Conservation (phyloP, 2,329 filamentous ascomycete species). For the Pseudogymnoascus sp. region DNA sequence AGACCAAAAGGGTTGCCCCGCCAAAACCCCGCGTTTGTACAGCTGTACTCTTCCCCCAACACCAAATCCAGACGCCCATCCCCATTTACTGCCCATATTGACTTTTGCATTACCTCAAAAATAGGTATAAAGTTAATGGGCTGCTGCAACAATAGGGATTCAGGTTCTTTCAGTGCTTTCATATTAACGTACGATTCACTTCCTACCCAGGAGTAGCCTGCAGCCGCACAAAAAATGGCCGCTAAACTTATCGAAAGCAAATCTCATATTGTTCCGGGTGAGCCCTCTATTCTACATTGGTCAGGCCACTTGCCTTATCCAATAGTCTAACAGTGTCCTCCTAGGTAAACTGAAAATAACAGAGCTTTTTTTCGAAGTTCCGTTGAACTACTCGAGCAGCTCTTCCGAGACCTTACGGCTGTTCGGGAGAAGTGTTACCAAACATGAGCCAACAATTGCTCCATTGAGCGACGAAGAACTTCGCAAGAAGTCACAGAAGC, state of each 20-base stretch:
- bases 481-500: constrained; percentile 42
- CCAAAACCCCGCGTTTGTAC: neutral
- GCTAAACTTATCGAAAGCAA: constrained; percentile 31
- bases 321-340: neutral
- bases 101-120: neutral
- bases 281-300: constrained; percentile 19
- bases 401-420: constrained; percentile 56
- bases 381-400: constrained; percentile 65
- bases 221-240: neutral
- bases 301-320: neutral
- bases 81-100: neutral
- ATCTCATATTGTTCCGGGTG: constrained; percentile 35
- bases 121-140: neutral
- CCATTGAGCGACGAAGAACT: constrained; percentile 30
- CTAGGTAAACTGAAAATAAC: constrained; percentile 67
- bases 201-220: neutral
- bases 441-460: constrained; percentile 49
- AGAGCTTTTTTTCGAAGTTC: constrained; percentile 81
- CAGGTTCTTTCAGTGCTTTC: neutral
- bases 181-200: neutral
- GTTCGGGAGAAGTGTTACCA: constrained; percentile 68
- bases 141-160: neutral
- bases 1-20: neutral
- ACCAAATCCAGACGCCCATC: neutral
- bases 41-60: neutral